phyloP scores from a whole-genome alignment of 352 stramenopile species.

The Peronosclerospora sorghi region DNA sequence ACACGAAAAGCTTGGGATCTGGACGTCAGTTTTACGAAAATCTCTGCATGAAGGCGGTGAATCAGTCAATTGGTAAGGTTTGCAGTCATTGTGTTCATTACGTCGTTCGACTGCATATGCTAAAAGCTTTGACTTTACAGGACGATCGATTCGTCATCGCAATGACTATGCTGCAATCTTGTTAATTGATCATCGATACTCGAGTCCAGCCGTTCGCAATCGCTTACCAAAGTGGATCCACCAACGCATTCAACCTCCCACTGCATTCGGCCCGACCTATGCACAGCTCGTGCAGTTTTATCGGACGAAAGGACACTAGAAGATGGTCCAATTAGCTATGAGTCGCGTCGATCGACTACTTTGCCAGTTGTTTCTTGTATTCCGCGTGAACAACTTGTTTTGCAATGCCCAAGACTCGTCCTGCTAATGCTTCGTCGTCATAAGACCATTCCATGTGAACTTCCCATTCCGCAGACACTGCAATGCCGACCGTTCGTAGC shows the following conservation, averaged over 20 bases:
- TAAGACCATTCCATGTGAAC: constrained; percentile 77
- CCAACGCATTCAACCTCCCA: constrained; percentile 43
- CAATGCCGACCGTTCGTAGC: constrained; percentile 53
- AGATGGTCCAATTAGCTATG: too few relatives aligned
- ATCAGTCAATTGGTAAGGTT: constrained; percentile 94
- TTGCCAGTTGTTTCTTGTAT: constrained; percentile 35
- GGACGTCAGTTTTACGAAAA: constrained; percentile 94
- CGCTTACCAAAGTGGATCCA: constrained; percentile 80
- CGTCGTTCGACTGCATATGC: too few relatives aligned
- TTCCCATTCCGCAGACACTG: constrained; percentile 65
- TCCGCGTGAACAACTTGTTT: constrained; percentile 68
- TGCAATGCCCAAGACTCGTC: constrained; percentile 68
- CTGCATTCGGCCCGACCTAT: constrained; percentile 61
- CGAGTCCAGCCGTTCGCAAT: constrained; percentile 40
- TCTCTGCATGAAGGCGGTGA: constrained; percentile 98
- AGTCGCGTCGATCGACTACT: constrained; percentile 4
- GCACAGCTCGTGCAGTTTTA: constrained; percentile 76
- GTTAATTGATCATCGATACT: constrained; percentile 93
- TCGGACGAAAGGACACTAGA: constrained; percentile 27
- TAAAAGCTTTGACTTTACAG: constrained; percentile 15
- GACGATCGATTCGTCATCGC: constrained; percentile 94
- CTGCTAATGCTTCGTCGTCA: constrained; percentile 74
- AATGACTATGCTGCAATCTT: constrained; percentile 96
- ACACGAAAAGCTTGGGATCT: constrained; percentile 44
- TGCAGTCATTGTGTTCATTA: background rate